Base-by-base conservation (phyloP, 2,329 filamentous ascomycete genomes). In the Neospermospora avenae region DNA sequence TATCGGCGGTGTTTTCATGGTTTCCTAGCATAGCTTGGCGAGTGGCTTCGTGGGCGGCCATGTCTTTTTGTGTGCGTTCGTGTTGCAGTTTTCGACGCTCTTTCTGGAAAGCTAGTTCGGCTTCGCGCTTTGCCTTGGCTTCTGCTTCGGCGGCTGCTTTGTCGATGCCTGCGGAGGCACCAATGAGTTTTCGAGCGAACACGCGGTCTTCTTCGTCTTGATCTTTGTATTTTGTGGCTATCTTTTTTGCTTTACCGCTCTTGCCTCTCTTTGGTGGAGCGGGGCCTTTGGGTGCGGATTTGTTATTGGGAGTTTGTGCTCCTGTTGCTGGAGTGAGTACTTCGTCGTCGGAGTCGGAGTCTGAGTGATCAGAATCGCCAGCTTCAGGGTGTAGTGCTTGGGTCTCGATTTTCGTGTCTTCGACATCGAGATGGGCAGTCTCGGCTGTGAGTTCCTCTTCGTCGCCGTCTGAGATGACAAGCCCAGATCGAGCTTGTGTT, bases 181-280 rank as follows among this genome's bases (percentile, higher is more conserved):
- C 95, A n/a, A 96, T 85, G n/a, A 98, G 81, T 24, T 86, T 82
- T 75, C 97, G 89, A 34, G 92, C 91, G 0, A 93, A 83, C 6
- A 83, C 84, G 13, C 92, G 90, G 70, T 99, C 95, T 74, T 96
- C 93, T 58, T 96, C 92, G 68, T 98, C 93, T 79, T 98, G 95
- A 68, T 96, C 80, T 48, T 89, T 93, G 76, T 99, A 99, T 73
- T 96, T 97, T 60, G 84, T 79, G 3, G 91, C 91, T 1, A 91
- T 86, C 74, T 95, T 96, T 78, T 96, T 96, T 45, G 87, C 86
- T 73, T 96, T 96, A 61, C 82, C 83, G 60, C 84, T 86, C 73
- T 96, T 91, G 31, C 92, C 91, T 59, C 93, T 86, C 72, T 86
- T 89, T 34, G 74, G 69, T 59, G 74, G 80, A 14, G 62, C 72